A percentile compares a stretch with the other conserved stretches of the same genome.
These are phyloP conservation scores for Vicia faba DNA, from an alignment of 306 rosid genomes.

Conservation along the genomic window DNA sequence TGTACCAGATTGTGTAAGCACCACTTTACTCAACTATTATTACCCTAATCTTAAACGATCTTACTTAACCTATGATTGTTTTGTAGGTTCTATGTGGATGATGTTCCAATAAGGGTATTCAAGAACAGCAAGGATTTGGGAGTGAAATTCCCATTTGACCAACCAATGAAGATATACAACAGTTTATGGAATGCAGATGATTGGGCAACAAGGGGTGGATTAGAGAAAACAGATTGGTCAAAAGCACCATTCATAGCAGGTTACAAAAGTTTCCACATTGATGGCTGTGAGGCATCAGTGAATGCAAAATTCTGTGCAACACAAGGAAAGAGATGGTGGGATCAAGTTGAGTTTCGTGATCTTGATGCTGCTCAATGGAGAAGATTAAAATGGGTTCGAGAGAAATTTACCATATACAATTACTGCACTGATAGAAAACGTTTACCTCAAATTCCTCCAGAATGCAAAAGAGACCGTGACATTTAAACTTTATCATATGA, in stretches of 20 bases:
- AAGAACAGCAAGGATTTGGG: constrained; percentile 82
- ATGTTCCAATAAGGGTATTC: constrained; percentile 87
- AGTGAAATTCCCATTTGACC: constrained; percentile 84
- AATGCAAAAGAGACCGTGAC: constrained; percentile 85
- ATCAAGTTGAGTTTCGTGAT: constrained; percentile 67
- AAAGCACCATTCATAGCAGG: constrained; percentile 84
- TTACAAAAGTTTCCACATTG: constrained; percentile 84
- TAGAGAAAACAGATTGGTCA: constrained; percentile 94
- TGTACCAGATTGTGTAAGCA: constrained; percentile 71
- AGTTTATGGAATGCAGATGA: constrained; percentile 98
- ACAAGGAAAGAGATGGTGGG: constrained; percentile 94
- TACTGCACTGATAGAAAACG: constrained; percentile 77
- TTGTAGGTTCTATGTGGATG: constrained; percentile 77
- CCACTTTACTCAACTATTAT: background rate
- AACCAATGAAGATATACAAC: constrained; percentile 93
- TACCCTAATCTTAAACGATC: background rate
- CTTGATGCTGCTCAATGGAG: constrained; percentile 68
- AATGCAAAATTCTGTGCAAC: constrained; percentile 69
- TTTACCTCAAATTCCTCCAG: constrained; percentile 57
- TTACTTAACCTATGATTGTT: no score
- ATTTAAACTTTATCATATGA: constrained; percentile 36
- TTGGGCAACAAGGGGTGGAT: constrained; percentile 96
- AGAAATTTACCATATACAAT: constrained; percentile 75
- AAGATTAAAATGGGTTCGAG: constrained; percentile 70
- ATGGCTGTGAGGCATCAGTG: constrained; percentile 88